Base-by-base conservation (phyloP, 2,329 filamentous ascomycete species). In the Zasmidium angulare region DNA sequence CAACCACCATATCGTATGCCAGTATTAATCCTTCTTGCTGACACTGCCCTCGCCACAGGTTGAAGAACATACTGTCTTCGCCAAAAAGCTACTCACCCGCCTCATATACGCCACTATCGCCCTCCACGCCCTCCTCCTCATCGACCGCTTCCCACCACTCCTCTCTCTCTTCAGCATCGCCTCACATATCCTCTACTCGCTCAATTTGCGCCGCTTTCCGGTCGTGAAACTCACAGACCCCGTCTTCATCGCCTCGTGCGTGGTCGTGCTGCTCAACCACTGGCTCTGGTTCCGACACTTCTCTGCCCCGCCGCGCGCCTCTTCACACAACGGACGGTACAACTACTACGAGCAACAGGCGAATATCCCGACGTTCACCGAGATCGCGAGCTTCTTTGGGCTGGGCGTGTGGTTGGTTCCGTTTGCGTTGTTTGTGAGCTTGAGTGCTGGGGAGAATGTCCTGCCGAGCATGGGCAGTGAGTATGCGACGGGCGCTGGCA, bases 211-310 rank as follows among this genome's bases (percentile, higher is more conserved):
- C 10, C 81, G 84, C 46, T 89, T 89, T 66, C 86, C 86, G 1
- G 82, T 92, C 58, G 95, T 99, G 63, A 93, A 90, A 77, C 80
- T 98, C 24, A 87, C 88, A 0, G 92, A 97, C 70, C 93, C 93
- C 1, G 75, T 97, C 10, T 98, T 99, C 74, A 71, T 98, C 19
- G 71, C 86, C 0, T 96, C 92, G 0, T 97, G 93, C 70, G 87
- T 86, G 2, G 83, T 98, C 31, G 95, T 99, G 11, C 81, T 96
- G 1, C 69, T 89, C 36, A 96, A 99, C 76, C 95, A 99, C 75
- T 97, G 91, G 77, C 81, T 96, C 53, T 99, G 95, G 93, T 98
- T 99, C 81, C 86, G 85, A 58, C 88, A 98, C 77, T 99, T 99
- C 76, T 93, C 89, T 60, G 77, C 81, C 56, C 80, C 83, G 12